These are phyloP conservation scores for Cladophialophora psammophila DNA, from an alignment of 2,329 filamentous ascomycete genomes.

Conservation along the genomic window DNA sequence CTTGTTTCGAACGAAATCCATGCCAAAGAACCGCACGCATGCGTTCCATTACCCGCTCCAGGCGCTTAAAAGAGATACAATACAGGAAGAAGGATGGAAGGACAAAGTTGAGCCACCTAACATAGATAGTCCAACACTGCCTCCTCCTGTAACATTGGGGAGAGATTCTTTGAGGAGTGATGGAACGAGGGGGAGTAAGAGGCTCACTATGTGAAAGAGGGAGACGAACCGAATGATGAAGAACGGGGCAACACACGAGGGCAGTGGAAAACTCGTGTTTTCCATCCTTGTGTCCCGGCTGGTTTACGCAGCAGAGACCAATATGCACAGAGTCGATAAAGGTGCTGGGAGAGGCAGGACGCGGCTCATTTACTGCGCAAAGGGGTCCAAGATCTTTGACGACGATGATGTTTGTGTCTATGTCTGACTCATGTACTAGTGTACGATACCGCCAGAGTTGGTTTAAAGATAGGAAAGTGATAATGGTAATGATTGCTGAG, in stretches of 20 bases:
- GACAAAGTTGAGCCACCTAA: conserved; percentile 13
- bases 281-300: neutral
- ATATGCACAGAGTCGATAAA: neutral
- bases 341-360: neutral
- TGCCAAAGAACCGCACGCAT: conserved; percentile 22
- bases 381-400: neutral
- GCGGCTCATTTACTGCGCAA: neutral
- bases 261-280: neutral
- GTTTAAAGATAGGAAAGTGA: neutral
- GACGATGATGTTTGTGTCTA: conserved; percentile 3
- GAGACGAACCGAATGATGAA: neutral
- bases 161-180: conserved; percentile 8
- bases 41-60: conserved; percentile 32
- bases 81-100: conserved; percentile 21
- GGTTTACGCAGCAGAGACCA: neutral
- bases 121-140: conserved; percentile 11
- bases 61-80: conserved; percentile 11
- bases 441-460: conserved; percentile 1
- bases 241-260: neutral
- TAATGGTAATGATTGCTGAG: conserved; percentile 2
- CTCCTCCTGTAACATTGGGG: conserved; percentile 4
- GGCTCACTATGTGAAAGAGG: conserved; percentile 15
- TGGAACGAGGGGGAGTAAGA: conserved; percentile 6
- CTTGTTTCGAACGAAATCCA: conserved; percentile 31
- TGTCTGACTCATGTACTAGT: conserved; percentile 2